Conservation (phyloP, 306 rosid species). For the Luffa aegyptiaca region DNA sequence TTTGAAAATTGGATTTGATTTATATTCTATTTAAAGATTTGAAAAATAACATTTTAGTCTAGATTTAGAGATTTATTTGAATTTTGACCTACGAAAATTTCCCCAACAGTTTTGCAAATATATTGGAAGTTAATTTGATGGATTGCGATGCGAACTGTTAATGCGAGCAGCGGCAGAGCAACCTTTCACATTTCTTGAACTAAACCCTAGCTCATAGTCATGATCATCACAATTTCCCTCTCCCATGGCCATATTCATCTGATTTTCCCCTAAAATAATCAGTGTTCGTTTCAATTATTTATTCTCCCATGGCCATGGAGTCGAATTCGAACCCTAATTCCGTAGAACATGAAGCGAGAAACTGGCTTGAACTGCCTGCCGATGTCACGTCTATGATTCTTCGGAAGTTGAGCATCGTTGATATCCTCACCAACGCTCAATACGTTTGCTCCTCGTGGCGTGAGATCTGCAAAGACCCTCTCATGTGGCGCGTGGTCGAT, state of each 20-base stretch:
- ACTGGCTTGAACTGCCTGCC: slow-evolving; percentile 22
- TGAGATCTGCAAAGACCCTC: slow-evolving; percentile 42
- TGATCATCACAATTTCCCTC: not conserved
- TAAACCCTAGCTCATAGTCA: not conserved
- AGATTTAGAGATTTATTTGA: no score
- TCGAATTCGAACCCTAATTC: not conserved
- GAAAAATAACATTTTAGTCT: no score
- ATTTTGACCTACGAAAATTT: not conserved
- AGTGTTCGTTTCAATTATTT: not conserved
- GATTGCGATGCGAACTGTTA: not conserved
- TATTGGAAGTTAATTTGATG: no score
- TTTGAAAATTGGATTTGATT: no score
- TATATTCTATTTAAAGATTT: no score
- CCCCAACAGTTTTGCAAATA: no score
- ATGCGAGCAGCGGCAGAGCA: not conserved
- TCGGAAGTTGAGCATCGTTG: slow-evolving; percentile 29
- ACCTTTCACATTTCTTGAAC: not conserved
- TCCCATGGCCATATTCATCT: not conserved
- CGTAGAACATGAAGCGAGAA: not conserved
- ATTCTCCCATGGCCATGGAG: not conserved
- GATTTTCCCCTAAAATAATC: not conserved
- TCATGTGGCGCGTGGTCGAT: slow-evolving; percentile 39
- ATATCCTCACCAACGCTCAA: slow-evolving; percentile 27
- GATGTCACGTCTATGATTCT: slow-evolving; percentile 35
- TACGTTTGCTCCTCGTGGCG: slow-evolving; percentile 49